Conservation (phyloP, 345 rosid genomes). For the Populus pruinosa region DNA sequence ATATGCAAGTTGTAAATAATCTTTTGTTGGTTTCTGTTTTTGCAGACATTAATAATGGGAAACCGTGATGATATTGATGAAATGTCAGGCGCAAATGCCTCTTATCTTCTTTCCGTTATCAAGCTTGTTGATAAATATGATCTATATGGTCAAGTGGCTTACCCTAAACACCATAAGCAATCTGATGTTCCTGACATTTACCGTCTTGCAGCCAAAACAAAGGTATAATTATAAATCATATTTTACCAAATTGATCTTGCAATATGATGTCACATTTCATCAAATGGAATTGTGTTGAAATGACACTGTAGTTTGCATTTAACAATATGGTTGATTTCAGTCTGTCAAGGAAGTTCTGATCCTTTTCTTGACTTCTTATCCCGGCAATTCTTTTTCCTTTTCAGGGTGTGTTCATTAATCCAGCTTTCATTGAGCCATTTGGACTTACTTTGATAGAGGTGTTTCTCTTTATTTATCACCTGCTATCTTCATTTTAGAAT, state of each 20-base stretch:
- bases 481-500: neutral
- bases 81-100: conserved; percentile 82
- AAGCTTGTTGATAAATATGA: conserved; percentile 96
- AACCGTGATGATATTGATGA: conserved; percentile 96
- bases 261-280: neutral
- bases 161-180: conserved; percentile 97
- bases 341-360: too few relatives aligned
- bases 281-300: neutral
- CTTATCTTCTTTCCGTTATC: conserved; percentile 84
- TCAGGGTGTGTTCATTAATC: conserved; percentile 97
- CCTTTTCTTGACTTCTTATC: too few relatives aligned
- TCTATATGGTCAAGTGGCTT: conserved; percentile 95
- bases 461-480: conserved; percentile 10
- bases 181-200: conserved; percentile 92
- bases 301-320: too few relatives aligned
- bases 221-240: conserved; percentile 41
- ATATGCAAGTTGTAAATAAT: neutral
- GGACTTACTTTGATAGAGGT: conserved; percentile 98
- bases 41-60: conserved; percentile 92
- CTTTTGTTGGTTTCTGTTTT: conserved; percentile 11
- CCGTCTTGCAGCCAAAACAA: conserved; percentile 93
- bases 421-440: conserved; percentile 96
- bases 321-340: too few relatives aligned
- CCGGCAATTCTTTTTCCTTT: neutral
- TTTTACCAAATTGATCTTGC: neutral